A percentile compares a stretch with the other conserved stretches of the same genome.
These are phyloP conservation scores for Boechera retrofracta DNA, from an alignment of 345 rosid species.

Conservation along the genomic window DNA sequence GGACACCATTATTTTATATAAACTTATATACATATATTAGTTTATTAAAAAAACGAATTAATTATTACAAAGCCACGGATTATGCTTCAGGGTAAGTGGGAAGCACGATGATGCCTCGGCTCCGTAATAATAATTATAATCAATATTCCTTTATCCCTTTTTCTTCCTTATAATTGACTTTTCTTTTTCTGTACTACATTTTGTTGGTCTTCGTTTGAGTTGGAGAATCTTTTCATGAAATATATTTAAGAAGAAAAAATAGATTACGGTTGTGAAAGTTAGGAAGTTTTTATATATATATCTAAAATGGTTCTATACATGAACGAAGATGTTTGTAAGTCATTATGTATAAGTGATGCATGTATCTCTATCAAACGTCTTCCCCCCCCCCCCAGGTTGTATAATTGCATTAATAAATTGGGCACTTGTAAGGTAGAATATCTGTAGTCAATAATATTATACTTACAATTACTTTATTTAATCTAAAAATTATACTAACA, in stretches of 20 bases:
- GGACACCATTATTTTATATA: not conserved
- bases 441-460: not conserved
- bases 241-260: not conserved
- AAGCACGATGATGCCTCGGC: slow-evolving; percentile 44
- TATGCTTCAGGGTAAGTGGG: slow-evolving; percentile 39
- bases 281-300: not conserved
- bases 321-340: slow-evolving; percentile 6
- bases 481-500: not conserved
- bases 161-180: not conserved
- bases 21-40: not conserved
- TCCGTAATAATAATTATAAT: slow-evolving; percentile 21
- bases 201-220: slow-evolving; percentile 5
- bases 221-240: slow-evolving; percentile 1
- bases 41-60: not conserved
- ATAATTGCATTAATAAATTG: not conserved
- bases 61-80: slow-evolving; percentile 18
- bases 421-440: slow-evolving; percentile 16
- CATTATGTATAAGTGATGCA: not conserved
- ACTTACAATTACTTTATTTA: not conserved
- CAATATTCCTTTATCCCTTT: slow-evolving; percentile 22
- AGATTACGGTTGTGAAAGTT: slow-evolving; percentile 15
- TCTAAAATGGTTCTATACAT: slow-evolving; percentile 1
- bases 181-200: not conserved
- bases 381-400: not conserved
- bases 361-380: slow-evolving; percentile 5